Evolutionary conservation across 2,329 filamentous ascomycete genomes (phyloP).

Genomic region (Cylindrodendrum hubeiense): DNA sequence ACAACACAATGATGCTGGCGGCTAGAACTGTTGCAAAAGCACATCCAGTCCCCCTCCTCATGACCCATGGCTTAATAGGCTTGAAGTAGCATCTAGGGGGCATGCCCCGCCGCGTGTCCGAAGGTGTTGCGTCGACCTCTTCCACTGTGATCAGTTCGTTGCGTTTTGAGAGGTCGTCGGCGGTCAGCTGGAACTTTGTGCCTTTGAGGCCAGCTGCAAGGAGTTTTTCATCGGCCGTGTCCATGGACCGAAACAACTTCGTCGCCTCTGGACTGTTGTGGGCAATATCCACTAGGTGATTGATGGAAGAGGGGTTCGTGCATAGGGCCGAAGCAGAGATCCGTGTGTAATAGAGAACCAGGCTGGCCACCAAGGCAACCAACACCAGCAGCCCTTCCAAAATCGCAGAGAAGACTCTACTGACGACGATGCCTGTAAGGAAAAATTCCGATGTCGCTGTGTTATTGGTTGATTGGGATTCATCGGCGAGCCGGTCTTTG

Average conservation of each 20-base stretch:
- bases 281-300: neutral
- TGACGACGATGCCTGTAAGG: neutral
- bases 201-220: neutral
- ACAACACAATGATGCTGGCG: neutral
- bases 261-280: neutral
- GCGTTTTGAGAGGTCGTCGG: neutral
- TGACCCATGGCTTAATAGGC: slow-evolving; percentile 12
- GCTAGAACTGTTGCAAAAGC: neutral
- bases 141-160: neutral
- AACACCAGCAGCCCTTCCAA: slow-evolving; percentile 6
- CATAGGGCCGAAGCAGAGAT: neutral
- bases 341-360: neutral
- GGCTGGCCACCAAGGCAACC: neutral
- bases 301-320: neutral
- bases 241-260: neutral
- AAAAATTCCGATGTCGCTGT: neutral
- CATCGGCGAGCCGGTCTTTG: neutral
- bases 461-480: neutral
- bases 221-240: neutral
- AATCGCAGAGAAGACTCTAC: neutral
- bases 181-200: neutral
- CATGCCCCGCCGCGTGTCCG: neutral
- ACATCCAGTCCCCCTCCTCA: slow-evolving; percentile 1
- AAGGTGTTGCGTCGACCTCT: neutral
- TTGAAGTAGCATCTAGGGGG: neutral